Percentiles rank a stretch among this genome's conserved stretches.
Evolutionary conservation across 116 monocot species (phyloP).

Genomic region (Posidonia oceanica): DNA sequence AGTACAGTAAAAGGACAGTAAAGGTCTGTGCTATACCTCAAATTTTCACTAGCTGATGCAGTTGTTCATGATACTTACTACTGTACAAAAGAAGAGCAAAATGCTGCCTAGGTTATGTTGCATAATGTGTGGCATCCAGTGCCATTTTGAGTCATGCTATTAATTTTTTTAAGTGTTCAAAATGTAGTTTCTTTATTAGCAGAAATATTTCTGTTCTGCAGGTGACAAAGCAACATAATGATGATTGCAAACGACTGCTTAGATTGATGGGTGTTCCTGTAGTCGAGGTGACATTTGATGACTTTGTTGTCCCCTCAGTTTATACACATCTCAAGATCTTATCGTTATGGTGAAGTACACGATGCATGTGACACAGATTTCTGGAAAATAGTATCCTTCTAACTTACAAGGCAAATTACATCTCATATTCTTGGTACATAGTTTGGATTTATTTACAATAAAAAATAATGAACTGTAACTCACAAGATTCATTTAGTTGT

Average conservation of each 20-base stretch:
- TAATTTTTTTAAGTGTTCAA: not conserved
- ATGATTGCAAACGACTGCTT: conserved; percentile 91
- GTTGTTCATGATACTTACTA: not conserved
- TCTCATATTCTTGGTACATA: too few species aligned
- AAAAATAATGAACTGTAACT: too few species aligned
- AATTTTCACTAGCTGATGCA: not conserved
- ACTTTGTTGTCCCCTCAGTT: not conserved
- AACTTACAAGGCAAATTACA: too few species aligned
- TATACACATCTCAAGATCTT: too few species aligned
- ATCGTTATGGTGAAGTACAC: too few species aligned
- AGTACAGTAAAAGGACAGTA: conserved; percentile 96
- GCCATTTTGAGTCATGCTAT: not conserved
- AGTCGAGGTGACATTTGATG: conserved; percentile 45
- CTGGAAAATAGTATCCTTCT: too few species aligned
- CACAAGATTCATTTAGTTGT: too few species aligned
- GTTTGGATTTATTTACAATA: too few species aligned
- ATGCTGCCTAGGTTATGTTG: too few species aligned
- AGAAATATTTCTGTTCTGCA: conserved; percentile 14
- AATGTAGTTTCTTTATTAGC: not conserved
- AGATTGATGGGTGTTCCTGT: conserved; percentile 97
- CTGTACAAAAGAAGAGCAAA: not conserved
- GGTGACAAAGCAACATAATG: conserved; percentile 96
- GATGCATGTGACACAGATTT: too few species aligned
- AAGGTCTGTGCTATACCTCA: conserved; percentile 35
- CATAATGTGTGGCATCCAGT: not conserved